Evolutionary conservation across 495 filamentous ascomycete genomes (phyloP).

Genomic region (Lasiosphaeriaceae sp.): DNA sequence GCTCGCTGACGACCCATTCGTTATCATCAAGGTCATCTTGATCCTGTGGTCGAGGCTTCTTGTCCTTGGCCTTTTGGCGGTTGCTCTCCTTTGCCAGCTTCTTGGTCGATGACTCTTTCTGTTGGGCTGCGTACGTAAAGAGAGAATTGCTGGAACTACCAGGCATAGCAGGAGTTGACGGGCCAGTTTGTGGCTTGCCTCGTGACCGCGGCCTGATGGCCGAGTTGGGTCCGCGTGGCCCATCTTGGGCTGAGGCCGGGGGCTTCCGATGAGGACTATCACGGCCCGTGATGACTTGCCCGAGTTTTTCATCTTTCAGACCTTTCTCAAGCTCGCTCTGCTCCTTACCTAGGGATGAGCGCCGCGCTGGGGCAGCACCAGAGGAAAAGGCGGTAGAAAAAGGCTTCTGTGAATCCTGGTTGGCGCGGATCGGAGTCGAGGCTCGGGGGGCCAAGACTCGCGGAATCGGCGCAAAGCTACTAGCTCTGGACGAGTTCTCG

Average conservation of each 20-base stretch:
- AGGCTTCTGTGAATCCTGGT: neutral
- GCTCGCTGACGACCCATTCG: conserved; percentile 34
- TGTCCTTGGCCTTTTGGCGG: neutral
- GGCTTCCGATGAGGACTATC: too few species aligned
- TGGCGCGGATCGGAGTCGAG: neutral
- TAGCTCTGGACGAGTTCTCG: conserved; percentile 4
- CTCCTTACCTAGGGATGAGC: too few species aligned
- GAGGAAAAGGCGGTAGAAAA: too few species aligned
- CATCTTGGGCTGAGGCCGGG: too few species aligned
- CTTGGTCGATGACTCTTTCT: neutral
- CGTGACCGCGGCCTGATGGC: too few species aligned
- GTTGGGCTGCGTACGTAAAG: neutral
- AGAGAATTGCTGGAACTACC: neutral
- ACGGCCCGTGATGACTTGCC: too few species aligned
- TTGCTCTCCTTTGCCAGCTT: neutral
- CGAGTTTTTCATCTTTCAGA: too few species aligned
- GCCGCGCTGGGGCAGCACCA: too few species aligned
- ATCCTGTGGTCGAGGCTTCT: conserved; percentile 5
- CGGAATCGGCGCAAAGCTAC: neutral
- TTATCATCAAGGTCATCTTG: conserved; percentile 2
- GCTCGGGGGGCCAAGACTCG: neutral
- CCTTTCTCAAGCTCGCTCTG: too few species aligned
- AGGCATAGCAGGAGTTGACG: neutral
- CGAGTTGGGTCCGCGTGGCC: too few species aligned
- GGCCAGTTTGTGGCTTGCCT: too few species aligned